phyloP scores from a whole-genome alignment of 768 basidiomycete species.

The Naganishia onofrii region DNA sequence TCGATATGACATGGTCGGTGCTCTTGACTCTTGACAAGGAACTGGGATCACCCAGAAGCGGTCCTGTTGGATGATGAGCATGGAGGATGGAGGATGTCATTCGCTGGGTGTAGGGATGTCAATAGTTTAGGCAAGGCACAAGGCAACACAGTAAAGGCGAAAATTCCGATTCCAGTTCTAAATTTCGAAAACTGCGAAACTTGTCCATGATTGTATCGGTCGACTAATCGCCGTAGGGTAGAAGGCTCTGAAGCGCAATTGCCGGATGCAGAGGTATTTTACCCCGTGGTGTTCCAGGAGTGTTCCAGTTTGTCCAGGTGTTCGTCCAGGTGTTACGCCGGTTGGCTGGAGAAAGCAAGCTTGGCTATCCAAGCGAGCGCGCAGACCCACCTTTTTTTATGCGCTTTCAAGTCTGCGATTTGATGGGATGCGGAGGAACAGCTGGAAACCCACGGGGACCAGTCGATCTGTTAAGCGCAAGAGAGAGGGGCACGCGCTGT shows the following conservation, averaged over 20 bases:
- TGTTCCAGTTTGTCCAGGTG: slow-evolving; percentile 7
- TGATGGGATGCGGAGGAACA: neutral
- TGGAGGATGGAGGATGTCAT: no score
- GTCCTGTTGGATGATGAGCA: no score
- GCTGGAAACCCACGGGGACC: slow-evolving; percentile 12
- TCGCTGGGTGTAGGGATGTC: no score
- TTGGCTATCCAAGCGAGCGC: neutral
- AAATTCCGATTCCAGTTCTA: no score
- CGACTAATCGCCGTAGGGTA: neutral
- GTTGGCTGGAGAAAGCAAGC: neutral
- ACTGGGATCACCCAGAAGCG: no score
- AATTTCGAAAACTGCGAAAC: no score
- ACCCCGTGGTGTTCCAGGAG: slow-evolving; percentile 1
- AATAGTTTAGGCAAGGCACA: no score
- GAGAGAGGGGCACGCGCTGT: slow-evolving; percentile 16
- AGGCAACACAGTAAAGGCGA: no score
- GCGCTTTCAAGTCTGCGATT: neutral
- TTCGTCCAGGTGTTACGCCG: slow-evolving; percentile 2
- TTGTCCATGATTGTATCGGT: no score
- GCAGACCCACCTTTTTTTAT: neutral
- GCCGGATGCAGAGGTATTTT: neutral
- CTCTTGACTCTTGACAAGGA: no score
- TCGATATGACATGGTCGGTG: no score
- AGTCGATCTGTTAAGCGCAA: neutral
- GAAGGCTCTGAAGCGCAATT: neutral